phyloP scores from a whole-genome alignment of 2,329 filamentous ascomycete genomes.

The Ascochyta viciae-villosae region DNA sequence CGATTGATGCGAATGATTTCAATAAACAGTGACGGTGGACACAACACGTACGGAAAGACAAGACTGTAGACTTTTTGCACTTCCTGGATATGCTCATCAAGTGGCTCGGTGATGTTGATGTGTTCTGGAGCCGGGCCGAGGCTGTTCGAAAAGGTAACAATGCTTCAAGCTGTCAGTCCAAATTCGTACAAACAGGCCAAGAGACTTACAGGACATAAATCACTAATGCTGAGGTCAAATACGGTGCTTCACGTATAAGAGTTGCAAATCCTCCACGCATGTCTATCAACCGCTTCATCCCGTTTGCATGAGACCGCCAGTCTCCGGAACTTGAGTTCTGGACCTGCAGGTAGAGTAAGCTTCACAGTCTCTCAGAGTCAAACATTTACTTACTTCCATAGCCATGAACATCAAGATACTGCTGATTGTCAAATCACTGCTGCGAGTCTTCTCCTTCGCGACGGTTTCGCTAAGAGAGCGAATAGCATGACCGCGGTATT shows the following conservation, averaged over 20 bases:
- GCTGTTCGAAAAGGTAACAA: conserved; percentile 34
- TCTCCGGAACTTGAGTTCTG: conserved; percentile 31
- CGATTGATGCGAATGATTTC: conserved; percentile 35
- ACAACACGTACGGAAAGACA: conserved; percentile 39
- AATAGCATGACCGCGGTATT: conserved; percentile 40
- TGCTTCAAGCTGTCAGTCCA: conserved; percentile 19
- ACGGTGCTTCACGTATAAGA: conserved; percentile 21
- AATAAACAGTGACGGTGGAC: conserved; percentile 34
- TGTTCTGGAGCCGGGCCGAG: conserved; percentile 37
- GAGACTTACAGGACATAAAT: conserved; percentile 36
- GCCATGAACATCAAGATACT: conserved; percentile 41
- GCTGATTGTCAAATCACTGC: conserved; percentile 34
- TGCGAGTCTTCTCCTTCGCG: conserved; percentile 31
- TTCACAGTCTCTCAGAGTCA: no score
- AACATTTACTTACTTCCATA: conserved; percentile 30
- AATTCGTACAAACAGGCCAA: no score
- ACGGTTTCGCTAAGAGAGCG: conserved; percentile 33
- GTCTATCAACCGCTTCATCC: conserved; percentile 35
- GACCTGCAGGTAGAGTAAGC: conserved; percentile 20
- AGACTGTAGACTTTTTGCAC: conserved; percentile 30
- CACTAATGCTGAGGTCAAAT: conserved; percentile 31
- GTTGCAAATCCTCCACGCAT: conserved; percentile 36
- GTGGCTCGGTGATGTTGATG: conserved; percentile 25
- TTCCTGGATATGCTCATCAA: conserved; percentile 22
- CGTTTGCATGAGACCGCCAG: conserved; percentile 40